A percentile compares a stretch with the other conserved stretches of the same genome.
Evolutionary conservation across 441 rosid species (phyloP).

Genomic region (Erodium texanum): DNA sequence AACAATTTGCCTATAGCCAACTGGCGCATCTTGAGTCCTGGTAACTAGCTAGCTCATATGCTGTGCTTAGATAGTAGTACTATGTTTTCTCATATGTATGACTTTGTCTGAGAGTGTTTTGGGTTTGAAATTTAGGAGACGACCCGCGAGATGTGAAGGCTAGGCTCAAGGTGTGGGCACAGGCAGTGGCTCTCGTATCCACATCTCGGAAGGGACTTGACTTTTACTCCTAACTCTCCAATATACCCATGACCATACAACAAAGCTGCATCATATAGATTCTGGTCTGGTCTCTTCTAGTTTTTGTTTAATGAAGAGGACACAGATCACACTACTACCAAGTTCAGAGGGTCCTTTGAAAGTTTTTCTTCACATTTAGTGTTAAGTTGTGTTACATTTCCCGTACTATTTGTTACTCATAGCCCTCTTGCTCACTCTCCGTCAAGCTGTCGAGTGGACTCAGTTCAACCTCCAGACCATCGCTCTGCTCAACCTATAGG

Average conservation of each 20-base stretch:
- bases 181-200: constrained; percentile 86
- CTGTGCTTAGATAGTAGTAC: not conserved
- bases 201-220: constrained; percentile 26
- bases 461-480: no score
- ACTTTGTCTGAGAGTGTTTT: not conserved
- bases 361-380: not conserved
- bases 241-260: not conserved
- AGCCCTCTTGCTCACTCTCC: no score
- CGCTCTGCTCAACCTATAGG: no score
- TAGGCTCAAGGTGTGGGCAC: constrained; percentile 92
- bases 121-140: constrained; percentile 45
- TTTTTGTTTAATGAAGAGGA: not conserved
- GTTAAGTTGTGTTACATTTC: not conserved
- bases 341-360: not conserved
- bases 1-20: constrained; percentile 71
- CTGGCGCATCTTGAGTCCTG: constrained; percentile 91
- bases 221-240: not conserved
- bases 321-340: not conserved
- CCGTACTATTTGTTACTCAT: no score
- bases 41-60: constrained; percentile 27
- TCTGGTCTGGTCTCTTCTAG: no score
- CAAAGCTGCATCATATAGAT: not conserved
- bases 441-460: no score
- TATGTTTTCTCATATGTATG: not conserved
- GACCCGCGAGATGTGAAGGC: constrained; percentile 96